phyloP scores from a whole-genome alignment of 176 grass and related monocot species.

The Hordeum marinum region DNA sequence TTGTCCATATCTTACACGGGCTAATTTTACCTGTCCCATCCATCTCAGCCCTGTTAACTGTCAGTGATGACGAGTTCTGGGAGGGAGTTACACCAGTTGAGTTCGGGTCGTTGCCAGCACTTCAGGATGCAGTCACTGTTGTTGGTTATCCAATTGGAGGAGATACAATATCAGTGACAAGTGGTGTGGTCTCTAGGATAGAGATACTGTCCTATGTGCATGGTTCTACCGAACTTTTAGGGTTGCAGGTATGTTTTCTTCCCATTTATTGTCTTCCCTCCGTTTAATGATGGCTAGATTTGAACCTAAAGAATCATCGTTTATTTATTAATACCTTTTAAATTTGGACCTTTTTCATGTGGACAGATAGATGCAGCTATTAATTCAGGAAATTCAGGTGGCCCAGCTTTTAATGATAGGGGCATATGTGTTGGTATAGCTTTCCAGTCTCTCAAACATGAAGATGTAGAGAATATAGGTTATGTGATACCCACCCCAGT shows the following conservation, averaged over 20 bases:
- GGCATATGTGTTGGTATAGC: conserved; percentile 96
- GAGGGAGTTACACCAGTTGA: conserved; percentile 79
- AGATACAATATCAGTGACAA: conserved; percentile 97
- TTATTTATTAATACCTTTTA: background rate
- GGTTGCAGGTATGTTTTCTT: conserved; percentile 61
- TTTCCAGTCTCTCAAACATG: conserved; percentile 98
- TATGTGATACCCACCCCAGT: conserved; percentile 97
- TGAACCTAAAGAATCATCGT: background rate
- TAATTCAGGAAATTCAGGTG: conserved; percentile 97
- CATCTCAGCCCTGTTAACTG: conserved; percentile 68
- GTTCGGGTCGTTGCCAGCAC: conserved; percentile 76
- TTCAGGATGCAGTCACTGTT: conserved; percentile 93
- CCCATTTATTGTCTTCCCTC: background rate
- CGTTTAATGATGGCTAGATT: background rate
- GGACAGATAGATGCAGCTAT: conserved; percentile 96
- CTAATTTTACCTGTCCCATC: conserved; percentile 11
- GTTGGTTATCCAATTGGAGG: conserved; percentile 98
- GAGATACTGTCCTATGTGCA: conserved; percentile 98
- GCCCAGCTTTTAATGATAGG: conserved; percentile 86
- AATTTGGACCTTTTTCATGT: conserved; percentile 8
- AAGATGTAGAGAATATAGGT: conserved; percentile 98
- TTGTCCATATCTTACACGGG: background rate
- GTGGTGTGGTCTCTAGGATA: conserved; percentile 96
- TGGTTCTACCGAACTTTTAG: conserved; percentile 94
- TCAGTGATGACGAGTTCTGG: conserved; percentile 92